Base-by-base conservation (phyloP, 495 filamentous ascomycete genomes). In the Penicillium turbatum region DNA sequence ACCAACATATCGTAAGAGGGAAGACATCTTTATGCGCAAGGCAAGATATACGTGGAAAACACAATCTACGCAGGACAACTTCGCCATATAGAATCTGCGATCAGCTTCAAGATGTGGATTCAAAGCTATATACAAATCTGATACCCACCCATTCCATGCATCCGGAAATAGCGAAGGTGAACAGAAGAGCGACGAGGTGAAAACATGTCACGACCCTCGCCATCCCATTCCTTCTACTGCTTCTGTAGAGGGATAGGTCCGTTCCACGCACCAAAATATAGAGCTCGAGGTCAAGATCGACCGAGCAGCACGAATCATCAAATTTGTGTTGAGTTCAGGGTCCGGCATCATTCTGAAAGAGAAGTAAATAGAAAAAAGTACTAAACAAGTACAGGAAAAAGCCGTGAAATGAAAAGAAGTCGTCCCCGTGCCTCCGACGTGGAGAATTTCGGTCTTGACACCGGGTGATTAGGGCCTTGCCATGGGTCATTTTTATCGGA, bases 41-140 rank as follows among this genome's bases (percentile, higher is more conserved):
- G 4, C 2, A 24, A 4, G 21, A 4, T 24, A 24, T 24, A 4
- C 21, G 21, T 24, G 21, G 4, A 24, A 24, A 24, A 24, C n/a
- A 46, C 26, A n/a, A 34, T 12, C 7, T 19, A 27, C n/a, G 34
- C 13, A 36, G 13, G 13, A 37, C 35, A 16, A 37, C 6, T 16
- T 6, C 15, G n/a, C n/a, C 12, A 15, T 36, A 2, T n/a, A 15
- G n/a, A 36, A n/a, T 13, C 2, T n/a, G 15, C 15, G 35, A 58
- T 54, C 48, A 66, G 54, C 63, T 59, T 55, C 63, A 64, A 54
- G 16, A 34, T 29, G 34, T 41, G 55, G 49, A 56, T 61, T 66
- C 50, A 58, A 55, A 59, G 54, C 53, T 64, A 66, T 66, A 52
- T 66, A 66, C 63, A 66, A 39, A 54, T 56, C 53, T 50, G 48